phyloP scores from a whole-genome alignment of 2,329 filamentous ascomycete species.

The Pseudogymnoascus destructans region DNA sequence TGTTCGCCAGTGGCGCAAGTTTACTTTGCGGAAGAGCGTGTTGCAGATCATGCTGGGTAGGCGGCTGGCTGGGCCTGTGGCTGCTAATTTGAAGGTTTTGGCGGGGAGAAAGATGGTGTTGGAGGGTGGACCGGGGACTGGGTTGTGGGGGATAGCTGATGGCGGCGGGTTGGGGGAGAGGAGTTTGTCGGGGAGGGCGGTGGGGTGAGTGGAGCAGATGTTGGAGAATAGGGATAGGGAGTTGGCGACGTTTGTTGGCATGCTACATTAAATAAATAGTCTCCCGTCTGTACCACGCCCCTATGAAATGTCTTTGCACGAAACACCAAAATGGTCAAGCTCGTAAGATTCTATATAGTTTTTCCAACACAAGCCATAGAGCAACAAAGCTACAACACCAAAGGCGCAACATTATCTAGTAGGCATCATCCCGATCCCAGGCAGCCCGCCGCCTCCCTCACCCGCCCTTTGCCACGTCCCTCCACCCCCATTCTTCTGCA shows the following conservation, averaged over 20 bases:
- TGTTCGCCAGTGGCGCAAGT: slow-evolving; percentile 12
- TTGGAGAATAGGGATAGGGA: not conserved
- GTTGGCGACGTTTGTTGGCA: not conserved
- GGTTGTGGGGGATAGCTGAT: not conserved
- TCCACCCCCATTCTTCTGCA: not conserved
- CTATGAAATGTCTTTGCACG: not conserved
- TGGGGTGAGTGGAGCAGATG: not conserved
- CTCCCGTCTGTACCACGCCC: not conserved
- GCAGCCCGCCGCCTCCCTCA: not conserved
- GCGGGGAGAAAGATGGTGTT: not conserved
- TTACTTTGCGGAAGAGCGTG: slow-evolving; percentile 16
- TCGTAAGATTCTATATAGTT: not conserved
- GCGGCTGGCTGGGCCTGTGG: slow-evolving; percentile 17
- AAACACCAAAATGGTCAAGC: not conserved
- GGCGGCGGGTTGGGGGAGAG: not conserved
- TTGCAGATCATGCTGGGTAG: slow-evolving; percentile 20
- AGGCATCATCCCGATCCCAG: slow-evolving; percentile 9
- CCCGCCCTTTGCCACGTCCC: not conserved
- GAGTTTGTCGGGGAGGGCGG: not conserved
- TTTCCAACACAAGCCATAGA: not conserved
- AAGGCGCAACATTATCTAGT: slow-evolving; percentile 1
- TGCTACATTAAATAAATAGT: not conserved
- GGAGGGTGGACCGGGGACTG: not conserved
- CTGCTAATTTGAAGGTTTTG: slow-evolving; percentile 1
- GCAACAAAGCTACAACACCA: not conserved